A percentile compares a stretch with the other conserved stretches of the same genome.
phyloP scores from a whole-genome alignment of 768 basidiomycete genomes.

The Pleurotus tuoliensis region DNA sequence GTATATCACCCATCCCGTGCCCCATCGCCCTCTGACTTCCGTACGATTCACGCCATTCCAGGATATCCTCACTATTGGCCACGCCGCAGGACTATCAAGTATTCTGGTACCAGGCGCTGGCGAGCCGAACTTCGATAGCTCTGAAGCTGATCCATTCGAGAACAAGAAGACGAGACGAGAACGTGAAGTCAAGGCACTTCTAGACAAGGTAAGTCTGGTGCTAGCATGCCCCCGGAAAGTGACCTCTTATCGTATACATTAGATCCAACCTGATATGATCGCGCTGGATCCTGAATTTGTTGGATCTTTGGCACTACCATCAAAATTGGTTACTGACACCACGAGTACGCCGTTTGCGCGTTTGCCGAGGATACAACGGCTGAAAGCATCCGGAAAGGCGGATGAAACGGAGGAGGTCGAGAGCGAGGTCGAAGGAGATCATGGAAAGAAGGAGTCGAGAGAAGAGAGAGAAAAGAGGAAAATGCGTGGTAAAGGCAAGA shows the following conservation, averaged over 20 bases:
- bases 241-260: background rate
- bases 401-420: constrained; percentile 56
- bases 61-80: constrained; percentile 79
- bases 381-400: constrained; percentile 70
- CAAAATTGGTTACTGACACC: constrained; percentile 51
- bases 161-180: constrained; percentile 76
- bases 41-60: constrained; percentile 88
- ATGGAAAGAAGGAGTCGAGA: constrained; percentile 31
- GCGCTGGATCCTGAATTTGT: constrained; percentile 75
- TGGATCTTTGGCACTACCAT: constrained; percentile 61
- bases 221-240: background rate
- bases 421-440: constrained; percentile 35
- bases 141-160: constrained; percentile 95
- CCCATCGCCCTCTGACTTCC: constrained; percentile 70
- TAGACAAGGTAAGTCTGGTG: constrained; percentile 69
- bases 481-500: constrained; percentile 83
- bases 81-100: constrained; percentile 73
- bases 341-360: constrained; percentile 58
- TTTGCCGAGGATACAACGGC: constrained; percentile 74
- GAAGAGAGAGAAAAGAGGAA: constrained; percentile 68
- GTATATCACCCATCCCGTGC: constrained; percentile 85
- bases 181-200: constrained; percentile 82
- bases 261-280: constrained; percentile 94
- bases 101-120: constrained; percentile 90
- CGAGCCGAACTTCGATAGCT: constrained; percentile 91